Conservation (phyloP, 1,139 yeast species). For the Neolecta irregularis region DNA sequence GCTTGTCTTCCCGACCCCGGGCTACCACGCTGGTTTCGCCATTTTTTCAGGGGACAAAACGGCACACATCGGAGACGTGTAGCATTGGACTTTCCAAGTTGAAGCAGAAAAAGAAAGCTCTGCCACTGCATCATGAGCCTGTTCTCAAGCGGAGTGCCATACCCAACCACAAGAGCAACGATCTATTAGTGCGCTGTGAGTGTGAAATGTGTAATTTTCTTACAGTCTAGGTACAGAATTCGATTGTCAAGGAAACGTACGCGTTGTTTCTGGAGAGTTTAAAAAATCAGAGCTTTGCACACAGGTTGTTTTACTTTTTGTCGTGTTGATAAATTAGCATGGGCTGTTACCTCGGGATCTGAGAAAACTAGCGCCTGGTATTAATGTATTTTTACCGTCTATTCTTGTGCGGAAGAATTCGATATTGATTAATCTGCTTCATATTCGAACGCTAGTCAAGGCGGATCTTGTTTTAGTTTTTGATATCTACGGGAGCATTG, state of each 20-base stretch:
- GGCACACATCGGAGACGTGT: too few relatives aligned
- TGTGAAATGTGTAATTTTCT: too few relatives aligned
- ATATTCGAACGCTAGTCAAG: slow-evolving; percentile 74
- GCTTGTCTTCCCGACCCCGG: too few relatives aligned
- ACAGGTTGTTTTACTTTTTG: slow-evolving; percentile 24
- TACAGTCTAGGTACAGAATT: slow-evolving; percentile 72
- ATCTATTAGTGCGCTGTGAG: too few relatives aligned
- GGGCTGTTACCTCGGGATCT: slow-evolving; percentile 69
- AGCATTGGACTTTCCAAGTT: too few relatives aligned
- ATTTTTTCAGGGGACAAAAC: too few relatives aligned
- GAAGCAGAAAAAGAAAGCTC: too few relatives aligned
- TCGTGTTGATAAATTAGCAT: slow-evolving; percentile 24
- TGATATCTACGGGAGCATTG: slow-evolving; percentile 50
- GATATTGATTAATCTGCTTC: slow-evolving; percentile 63
- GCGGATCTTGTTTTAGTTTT: slow-evolving; percentile 69
- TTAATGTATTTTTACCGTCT: slow-evolving; percentile 79
- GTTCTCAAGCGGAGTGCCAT: too few relatives aligned
- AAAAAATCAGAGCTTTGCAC: slow-evolving; percentile 62
- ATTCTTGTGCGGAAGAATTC: slow-evolving; percentile 66
- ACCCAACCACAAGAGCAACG: too few relatives aligned
- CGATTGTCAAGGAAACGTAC: slow-evolving; percentile 54
- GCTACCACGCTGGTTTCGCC: too few relatives aligned
- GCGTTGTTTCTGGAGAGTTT: slow-evolving; percentile 59
- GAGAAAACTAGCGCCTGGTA: slow-evolving; percentile 74
- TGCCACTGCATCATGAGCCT: too few relatives aligned